Conservation (phyloP, 106 monocot genomes). For the Gastrodia elata region DNA sequence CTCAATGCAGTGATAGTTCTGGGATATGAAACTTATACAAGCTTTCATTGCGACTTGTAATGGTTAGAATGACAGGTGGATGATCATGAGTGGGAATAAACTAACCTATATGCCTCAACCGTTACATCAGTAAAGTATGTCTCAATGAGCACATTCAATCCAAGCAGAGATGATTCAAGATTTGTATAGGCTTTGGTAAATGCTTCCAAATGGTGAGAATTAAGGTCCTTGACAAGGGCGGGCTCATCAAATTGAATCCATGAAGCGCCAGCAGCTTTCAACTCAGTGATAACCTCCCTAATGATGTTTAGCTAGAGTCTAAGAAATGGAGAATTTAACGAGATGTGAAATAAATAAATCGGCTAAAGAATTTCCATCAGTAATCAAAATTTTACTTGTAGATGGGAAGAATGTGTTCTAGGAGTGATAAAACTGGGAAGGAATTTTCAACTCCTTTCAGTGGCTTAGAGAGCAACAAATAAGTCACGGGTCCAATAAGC, state of each 20-base stretch:
- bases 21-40: not conserved
- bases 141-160: slow-evolving; percentile 22
- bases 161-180: slow-evolving; percentile 20
- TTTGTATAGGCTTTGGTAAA: slow-evolving; percentile 19
- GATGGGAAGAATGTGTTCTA: slow-evolving; percentile 11
- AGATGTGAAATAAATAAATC: not conserved
- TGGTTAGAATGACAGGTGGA: not conserved
- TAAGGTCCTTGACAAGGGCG: slow-evolving; percentile 23
- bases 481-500: slow-evolving; percentile 14
- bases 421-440: slow-evolving; percentile 5
- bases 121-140: slow-evolving; percentile 29
- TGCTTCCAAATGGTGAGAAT: slow-evolving; percentile 22
- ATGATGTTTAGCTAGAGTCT: not conserved
- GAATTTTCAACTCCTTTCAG: slow-evolving; percentile 12
- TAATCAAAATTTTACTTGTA: slow-evolving; percentile 19
- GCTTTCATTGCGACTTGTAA: slow-evolving; percentile 4
- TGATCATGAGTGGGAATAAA: not conserved
- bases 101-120: slow-evolving; percentile 20
- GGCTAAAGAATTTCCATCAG: not conserved
- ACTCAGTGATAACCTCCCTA: slow-evolving; percentile 25
- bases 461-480: slow-evolving; percentile 16
- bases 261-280: slow-evolving; percentile 27
- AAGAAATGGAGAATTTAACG: not conserved
- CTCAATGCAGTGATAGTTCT: slow-evolving; percentile 22
- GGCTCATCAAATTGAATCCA: slow-evolving; percentile 31